A percentile compares a stretch with the other conserved stretches of the same genome.
These are phyloP conservation scores for Neurospora africana DNA, from an alignment of 495 filamentous ascomycete genomes.

Conservation along the genomic window DNA sequence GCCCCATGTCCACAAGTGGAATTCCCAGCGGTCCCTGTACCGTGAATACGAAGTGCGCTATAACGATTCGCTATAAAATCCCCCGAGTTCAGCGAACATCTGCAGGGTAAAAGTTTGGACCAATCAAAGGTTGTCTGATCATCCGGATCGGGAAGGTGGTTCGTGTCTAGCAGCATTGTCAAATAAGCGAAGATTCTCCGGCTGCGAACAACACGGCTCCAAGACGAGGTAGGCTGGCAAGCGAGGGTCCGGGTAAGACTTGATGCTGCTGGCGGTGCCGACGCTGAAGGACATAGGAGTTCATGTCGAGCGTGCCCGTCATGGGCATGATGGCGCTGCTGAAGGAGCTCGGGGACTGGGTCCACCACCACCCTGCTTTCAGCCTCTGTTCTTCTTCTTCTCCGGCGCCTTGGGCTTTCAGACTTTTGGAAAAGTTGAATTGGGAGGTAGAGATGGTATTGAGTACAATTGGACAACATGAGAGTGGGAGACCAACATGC, in stretches of 20 bases:
- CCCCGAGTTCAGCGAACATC: not conserved
- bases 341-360: conserved; percentile 48
- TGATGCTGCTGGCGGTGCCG: conserved; percentile 63
- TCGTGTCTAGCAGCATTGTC: not conserved
- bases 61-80: not conserved
- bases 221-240: conserved; percentile 71
- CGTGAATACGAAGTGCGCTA: not conserved
- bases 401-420: no score
- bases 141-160: not conserved
- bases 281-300: conserved; percentile 82
- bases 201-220: not conserved
- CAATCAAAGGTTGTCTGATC: not conserved
- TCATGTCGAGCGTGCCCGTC: conserved; percentile 85
- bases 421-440: no score
- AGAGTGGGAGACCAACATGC: no score
- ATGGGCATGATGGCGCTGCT: conserved; percentile 75
- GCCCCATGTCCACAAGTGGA: not conserved
- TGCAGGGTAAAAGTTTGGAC: not conserved
- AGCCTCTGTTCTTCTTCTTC: no score
- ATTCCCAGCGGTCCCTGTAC: not conserved
- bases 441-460: no score
- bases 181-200: not conserved
- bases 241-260: conserved; percentile 61
- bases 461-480: no score
- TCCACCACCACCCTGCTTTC: no score